These are phyloP conservation scores for Chlorella sp. DNA, from an alignment of 139 green algal genomes.

Conservation along the genomic window DNA sequence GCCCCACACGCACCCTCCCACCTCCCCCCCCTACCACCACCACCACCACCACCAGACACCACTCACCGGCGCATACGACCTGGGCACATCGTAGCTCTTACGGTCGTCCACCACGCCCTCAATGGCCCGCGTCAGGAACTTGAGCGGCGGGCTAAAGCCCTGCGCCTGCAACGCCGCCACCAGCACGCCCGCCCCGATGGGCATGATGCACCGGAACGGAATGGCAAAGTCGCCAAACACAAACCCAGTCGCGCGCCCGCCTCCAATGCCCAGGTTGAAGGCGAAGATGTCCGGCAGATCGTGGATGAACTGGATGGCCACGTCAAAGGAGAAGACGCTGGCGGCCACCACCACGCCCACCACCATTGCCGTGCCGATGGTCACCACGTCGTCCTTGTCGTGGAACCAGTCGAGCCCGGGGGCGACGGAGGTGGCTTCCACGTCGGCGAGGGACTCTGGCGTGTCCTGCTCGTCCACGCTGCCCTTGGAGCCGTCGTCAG, in stretches of 20 bases:
- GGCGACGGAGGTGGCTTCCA: slow-evolving; percentile 14
- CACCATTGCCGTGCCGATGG: slow-evolving; percentile 1
- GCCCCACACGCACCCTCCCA: too few relatives aligned
- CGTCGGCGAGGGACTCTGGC: slow-evolving; percentile 32
- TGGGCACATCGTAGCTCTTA: slow-evolving; percentile 40
- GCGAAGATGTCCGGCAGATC: slow-evolving; percentile 52
- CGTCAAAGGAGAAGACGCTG: slow-evolving; percentile 50
- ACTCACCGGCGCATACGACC: slow-evolving; percentile 43
- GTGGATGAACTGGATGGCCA: slow-evolving; percentile 56
- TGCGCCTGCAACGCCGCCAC: slow-evolving; percentile 38
- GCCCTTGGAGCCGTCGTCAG: too few relatives aligned
- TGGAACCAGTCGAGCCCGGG: slow-evolving; percentile 21
- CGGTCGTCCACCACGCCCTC: slow-evolving; percentile 49
- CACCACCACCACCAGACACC: too few relatives aligned
- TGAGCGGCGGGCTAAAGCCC: slow-evolving; percentile 45
- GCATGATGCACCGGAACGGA: slow-evolving; percentile 45
- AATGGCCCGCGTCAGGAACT: slow-evolving; percentile 46
- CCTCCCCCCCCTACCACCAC: too few relatives aligned
- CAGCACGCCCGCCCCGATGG: slow-evolving; percentile 22
- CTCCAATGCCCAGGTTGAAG: slow-evolving; percentile 38
- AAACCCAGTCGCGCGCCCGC: slow-evolving; percentile 44
- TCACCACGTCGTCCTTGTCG: slow-evolving; percentile 17
- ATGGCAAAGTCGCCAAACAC: slow-evolving; percentile 25
- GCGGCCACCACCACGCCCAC: slow-evolving; percentile 34
- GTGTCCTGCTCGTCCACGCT: slow-evolving; percentile 29